These are phyloP conservation scores for Gaeumannomyces tritici DNA, from an alignment of 2,329 filamentous ascomycete genomes.

Conservation along the genomic window DNA sequence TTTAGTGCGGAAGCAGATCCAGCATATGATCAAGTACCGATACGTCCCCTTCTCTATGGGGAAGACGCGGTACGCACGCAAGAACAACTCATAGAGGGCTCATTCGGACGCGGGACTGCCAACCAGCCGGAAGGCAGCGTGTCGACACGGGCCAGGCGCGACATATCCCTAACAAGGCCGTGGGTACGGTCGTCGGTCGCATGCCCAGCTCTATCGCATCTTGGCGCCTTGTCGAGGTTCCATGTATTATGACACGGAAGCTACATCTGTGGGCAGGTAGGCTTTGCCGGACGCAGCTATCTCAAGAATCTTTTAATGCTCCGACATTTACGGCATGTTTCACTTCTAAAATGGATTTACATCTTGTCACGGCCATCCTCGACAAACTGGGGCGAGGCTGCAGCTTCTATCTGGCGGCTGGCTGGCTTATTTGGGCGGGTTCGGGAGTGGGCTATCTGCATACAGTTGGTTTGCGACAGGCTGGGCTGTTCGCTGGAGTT, in stretches of 20 bases:
- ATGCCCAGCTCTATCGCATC: neutral
- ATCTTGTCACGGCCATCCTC: neutral
- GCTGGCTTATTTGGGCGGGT: neutral
- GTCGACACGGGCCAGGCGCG: no score
- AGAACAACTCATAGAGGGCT: constrained; percentile 34
- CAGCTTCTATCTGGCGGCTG: neutral
- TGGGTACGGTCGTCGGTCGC: neutral
- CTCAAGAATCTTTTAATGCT: neutral
- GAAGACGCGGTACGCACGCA: constrained; percentile 66
- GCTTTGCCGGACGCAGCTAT: neutral
- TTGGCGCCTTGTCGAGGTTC: neutral
- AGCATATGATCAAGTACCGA: constrained; percentile 99
- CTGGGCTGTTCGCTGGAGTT: neutral
- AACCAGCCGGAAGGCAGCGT: no score
- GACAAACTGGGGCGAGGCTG: neutral
- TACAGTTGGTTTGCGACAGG: neutral
- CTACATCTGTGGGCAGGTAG: neutral
- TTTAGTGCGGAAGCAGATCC: constrained; percentile 94
- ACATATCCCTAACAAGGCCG: neutral
- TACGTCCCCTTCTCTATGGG: constrained; percentile 91
- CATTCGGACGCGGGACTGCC: neutral
- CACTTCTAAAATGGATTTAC: neutral
- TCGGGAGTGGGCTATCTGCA: neutral
- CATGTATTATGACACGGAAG: neutral
- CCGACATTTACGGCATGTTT: neutral